Conservation (phyloP, 75 land plant genomes). For the Cunninghamia lanceolata region DNA sequence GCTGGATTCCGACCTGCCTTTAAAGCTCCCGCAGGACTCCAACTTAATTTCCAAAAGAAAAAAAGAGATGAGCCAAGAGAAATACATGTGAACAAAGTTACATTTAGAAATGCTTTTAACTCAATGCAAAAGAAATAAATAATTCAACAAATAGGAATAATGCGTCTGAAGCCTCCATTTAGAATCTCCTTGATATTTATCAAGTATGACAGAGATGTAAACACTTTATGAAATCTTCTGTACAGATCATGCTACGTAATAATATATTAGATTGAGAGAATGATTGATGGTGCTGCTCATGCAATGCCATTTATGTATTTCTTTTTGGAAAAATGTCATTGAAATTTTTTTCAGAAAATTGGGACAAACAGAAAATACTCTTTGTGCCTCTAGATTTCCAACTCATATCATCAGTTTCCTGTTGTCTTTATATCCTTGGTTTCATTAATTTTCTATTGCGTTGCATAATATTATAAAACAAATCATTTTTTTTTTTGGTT, state of each 20-base stretch:
- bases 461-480: not conserved
- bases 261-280: not conserved
- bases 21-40: conserved; percentile 96
- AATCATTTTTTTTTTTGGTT: not conserved
- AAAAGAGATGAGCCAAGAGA: not conserved
- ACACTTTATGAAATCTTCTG: not conserved
- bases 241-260: not conserved
- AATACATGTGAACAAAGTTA: not conserved
- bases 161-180: not conserved
- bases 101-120: not conserved
- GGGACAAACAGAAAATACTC: not conserved
- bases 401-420: not conserved
- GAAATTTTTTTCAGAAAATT: not conserved
- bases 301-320: not conserved
- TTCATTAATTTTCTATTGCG: not conserved
- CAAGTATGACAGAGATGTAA: not conserved
- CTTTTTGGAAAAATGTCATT: not conserved
- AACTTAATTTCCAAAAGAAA: conserved; percentile 42
- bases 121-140: conserved; percentile 1
- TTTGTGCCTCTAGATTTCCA: not conserved
- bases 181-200: not conserved
- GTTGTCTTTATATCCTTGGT: not conserved
- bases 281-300: not conserved
- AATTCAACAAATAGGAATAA: not conserved
- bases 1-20: conserved; percentile 90